Percentiles rank a stretch among this genome's conserved stretches.
Evolutionary conservation across 768 basidiomycete genomes (phyloP).

Genomic region (Leccinum sublutescens): DNA sequence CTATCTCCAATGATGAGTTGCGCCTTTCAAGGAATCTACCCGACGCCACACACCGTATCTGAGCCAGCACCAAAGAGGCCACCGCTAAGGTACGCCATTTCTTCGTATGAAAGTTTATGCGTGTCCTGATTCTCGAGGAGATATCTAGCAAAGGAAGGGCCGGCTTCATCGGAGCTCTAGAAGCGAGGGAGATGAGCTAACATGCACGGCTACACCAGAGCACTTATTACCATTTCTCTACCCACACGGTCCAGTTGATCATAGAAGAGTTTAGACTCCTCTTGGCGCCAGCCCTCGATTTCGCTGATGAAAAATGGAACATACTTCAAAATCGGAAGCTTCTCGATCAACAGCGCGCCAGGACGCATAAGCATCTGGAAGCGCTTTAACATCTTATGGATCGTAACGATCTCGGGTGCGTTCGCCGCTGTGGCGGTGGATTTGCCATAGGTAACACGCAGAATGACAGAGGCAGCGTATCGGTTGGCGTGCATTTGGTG

Average conservation of each 20-base stretch:
- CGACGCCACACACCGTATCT: slow-evolving; percentile 44
- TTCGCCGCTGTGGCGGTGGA: slow-evolving; percentile 29
- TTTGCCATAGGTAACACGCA: slow-evolving; percentile 37
- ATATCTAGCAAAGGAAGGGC: slow-evolving; percentile 54
- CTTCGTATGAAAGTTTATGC: slow-evolving; percentile 53
- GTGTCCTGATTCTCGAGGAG: slow-evolving; percentile 55
- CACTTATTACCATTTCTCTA: slow-evolving; percentile 38
- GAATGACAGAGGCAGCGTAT: slow-evolving; percentile 36
- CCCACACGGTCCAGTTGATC: slow-evolving; percentile 48
- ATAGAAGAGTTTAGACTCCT: slow-evolving; percentile 56
- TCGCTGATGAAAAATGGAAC: slow-evolving; percentile 63
- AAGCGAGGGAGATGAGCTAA: background rate
- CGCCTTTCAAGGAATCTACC: background rate
- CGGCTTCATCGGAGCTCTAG: slow-evolving; percentile 24
- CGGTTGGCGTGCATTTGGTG: slow-evolving; percentile 58
- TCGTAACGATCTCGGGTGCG: slow-evolving; percentile 32
- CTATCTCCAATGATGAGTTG: slow-evolving; percentile 11
- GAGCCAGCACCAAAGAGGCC: slow-evolving; percentile 67
- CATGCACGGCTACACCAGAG: background rate
- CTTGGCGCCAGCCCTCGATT: slow-evolving; percentile 52
- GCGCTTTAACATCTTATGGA: slow-evolving; percentile 36
- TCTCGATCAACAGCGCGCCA: slow-evolving; percentile 37
- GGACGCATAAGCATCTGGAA: slow-evolving; percentile 38
- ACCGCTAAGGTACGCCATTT: slow-evolving; percentile 62
- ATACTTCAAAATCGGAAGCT: slow-evolving; percentile 39